Base-by-base conservation (phyloP, 2,329 filamentous ascomycete genomes). In the Exophiala bonariae region DNA sequence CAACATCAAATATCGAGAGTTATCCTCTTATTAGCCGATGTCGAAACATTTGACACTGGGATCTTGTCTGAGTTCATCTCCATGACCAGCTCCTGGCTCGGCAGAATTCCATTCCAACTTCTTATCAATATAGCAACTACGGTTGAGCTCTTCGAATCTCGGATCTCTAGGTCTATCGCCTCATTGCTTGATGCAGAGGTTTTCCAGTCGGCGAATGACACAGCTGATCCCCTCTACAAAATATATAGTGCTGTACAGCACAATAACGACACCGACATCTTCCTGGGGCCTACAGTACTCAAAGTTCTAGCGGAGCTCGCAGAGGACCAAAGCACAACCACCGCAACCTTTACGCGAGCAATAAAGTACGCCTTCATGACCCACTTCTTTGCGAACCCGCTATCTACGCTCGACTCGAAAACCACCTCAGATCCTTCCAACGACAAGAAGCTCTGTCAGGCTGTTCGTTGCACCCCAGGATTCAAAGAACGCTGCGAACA, bases 301-400 rank as follows among this genome's bases (percentile, higher is more conserved):
- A 67, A 64, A 16, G 68, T 72, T 41, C 66, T 81, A 22, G 66
- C 82, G 34, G 76, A 82, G 46, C 73, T 75, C 41, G 78, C 82
- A 37, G 74, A 71, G 51, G 79, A 83, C 56, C 77, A 80, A 56
- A 76, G 82, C n/a, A 78, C 81, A 51, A 82, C 77, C 34, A 73
- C 76, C 1, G 75, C 80, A 47, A 72, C 73, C 11, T 78, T 83
- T 52, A 69, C 71, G 41, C 73, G 75, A 47, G 71, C 73, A 36
- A 61, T 81, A 11, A 76, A 81, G 69, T 84, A 84, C 62, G 73
- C 77, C 1, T 81, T 80, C 58, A 83, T 85, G 81, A 78, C 78
- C 7, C 78, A 81, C 55, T 83, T 80, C 60, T 84, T 81, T 53
- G 79, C 80, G 19, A 84, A 82, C 57, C 73, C 77, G 5, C 62